Percentiles rank a stretch among this genome's conserved stretches.
phyloP scores from a whole-genome alignment of 495 filamentous ascomycete genomes.

The Haplographium delicatum region DNA sequence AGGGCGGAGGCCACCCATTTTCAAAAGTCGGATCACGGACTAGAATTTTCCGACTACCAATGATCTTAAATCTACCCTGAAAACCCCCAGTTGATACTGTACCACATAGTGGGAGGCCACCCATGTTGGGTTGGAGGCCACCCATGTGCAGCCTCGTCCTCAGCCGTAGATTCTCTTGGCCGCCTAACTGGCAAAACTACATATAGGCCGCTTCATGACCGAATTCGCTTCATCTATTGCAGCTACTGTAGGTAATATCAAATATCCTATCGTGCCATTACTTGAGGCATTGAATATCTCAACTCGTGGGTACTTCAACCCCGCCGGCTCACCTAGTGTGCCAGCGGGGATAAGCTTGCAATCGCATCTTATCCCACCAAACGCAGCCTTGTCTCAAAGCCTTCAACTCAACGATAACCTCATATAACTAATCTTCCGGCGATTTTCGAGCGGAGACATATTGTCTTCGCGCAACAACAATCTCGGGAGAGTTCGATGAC shows the following conservation, averaged over 20 bases:
- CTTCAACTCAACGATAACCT: not conserved
- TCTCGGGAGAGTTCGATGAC: slow-evolving; percentile 8
- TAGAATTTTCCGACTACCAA: no score
- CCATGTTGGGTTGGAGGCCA: no score
- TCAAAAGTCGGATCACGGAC: not conserved
- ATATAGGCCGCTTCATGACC: not conserved
- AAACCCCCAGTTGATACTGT: no score
- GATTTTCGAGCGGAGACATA: slow-evolving; percentile 10
- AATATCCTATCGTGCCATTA: not conserved
- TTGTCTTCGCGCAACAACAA: slow-evolving; percentile 13
- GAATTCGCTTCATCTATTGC: not conserved
- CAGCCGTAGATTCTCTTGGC: not conserved
- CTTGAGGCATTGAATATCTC: not conserved
- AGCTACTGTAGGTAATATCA: not conserved
- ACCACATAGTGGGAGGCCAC: not conserved
- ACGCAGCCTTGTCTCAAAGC: not conserved
- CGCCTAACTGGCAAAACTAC: not conserved
- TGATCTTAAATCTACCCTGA: no score
- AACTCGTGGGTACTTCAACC: not conserved
- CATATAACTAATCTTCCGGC: not conserved
- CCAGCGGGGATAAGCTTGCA: slow-evolving; percentile 12
- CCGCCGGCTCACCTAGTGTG: slow-evolving; percentile 2
- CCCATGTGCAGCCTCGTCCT: not conserved
- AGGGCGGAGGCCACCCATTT: slow-evolving; percentile 2
- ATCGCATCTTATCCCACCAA: slow-evolving; percentile 4